These are phyloP conservation scores for Setomelanomma holmii DNA, from an alignment of 2,329 filamentous ascomycete species.

Conservation along the genomic window DNA sequence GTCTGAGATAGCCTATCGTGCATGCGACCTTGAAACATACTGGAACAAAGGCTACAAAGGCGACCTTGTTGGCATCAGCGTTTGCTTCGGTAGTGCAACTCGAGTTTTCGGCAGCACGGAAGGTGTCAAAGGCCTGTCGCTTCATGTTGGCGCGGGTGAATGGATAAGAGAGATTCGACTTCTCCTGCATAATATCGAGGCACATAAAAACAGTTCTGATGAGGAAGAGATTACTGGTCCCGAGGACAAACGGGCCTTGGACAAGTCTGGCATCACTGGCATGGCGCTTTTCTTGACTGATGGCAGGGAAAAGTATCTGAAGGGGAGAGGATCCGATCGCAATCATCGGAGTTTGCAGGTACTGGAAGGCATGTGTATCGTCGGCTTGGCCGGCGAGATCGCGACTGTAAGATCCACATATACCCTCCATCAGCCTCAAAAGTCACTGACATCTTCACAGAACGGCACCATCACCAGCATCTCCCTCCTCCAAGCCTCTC, in stretches of 20 bases:
- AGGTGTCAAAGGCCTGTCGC: neutral
- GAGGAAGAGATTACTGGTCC: neutral
- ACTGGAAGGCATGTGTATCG: conserved; percentile 10
- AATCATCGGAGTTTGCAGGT: conserved; percentile 5
- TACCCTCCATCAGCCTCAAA: neutral
- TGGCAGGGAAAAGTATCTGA: neutral
- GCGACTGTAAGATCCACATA: conserved; percentile 5
- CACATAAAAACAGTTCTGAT: neutral
- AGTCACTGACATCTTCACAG: conserved; percentile 3
- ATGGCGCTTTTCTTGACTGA: conserved; percentile 8
- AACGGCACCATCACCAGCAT: conserved; percentile 15
- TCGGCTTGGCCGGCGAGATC: conserved; percentile 15
- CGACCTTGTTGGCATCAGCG: conserved; percentile 15
- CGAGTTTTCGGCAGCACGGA: conserved; percentile 17
- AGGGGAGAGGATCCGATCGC: too few relatives aligned
- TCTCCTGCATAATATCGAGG: neutral
- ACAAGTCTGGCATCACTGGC: neutral
- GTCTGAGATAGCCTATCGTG: conserved; percentile 9
- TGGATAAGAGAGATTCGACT: conserved; percentile 18
- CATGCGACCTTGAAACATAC: conserved; percentile 22
- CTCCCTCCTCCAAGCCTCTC: conserved; percentile 17
- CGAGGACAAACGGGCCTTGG: neutral
- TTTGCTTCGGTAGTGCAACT: conserved; percentile 8
- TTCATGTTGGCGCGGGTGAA: conserved; percentile 11
- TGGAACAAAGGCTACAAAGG: conserved; percentile 11